Evolutionary conservation across 2,329 filamentous ascomycete genomes (phyloP).

Genomic region (Rutstroemia sydowiana): DNA sequence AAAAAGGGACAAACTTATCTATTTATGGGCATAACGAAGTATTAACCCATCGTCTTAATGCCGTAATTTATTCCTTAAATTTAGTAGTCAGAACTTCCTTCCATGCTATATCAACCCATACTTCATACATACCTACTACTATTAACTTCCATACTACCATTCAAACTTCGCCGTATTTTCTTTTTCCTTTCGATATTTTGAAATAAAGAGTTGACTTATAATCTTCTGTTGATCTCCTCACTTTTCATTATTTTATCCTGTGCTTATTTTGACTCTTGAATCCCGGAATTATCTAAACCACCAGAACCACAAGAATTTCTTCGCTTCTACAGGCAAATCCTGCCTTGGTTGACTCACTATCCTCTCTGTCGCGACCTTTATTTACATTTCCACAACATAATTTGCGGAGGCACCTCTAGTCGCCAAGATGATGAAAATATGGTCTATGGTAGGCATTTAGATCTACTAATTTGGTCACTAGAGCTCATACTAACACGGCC

Average conservation of each 20-base stretch:
- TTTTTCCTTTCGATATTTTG: neutral
- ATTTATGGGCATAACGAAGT: too few relatives aligned
- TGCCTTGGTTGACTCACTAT: too few relatives aligned
- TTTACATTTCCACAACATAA: neutral
- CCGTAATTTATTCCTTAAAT: too few relatives aligned
- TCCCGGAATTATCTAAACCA: neutral
- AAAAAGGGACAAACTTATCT: too few relatives aligned
- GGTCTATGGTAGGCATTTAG: constrained; percentile 97
- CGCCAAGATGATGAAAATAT: constrained; percentile 92
- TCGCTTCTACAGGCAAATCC: too few relatives aligned
- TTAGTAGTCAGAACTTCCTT: too few relatives aligned
- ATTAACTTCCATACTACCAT: too few relatives aligned
- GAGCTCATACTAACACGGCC: neutral
- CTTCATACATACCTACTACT: too few relatives aligned
- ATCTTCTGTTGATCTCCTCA: too few relatives aligned
- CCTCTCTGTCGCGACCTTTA: too few relatives aligned
- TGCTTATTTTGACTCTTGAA: neutral
- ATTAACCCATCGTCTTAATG: too few relatives aligned
- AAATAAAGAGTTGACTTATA: neutral
- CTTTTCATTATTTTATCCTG: neutral
- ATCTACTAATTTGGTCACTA: constrained; percentile 1
- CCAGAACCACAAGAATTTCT: neutral
- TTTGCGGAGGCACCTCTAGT: neutral
- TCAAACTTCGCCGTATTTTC: neutral
- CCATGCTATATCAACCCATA: too few relatives aligned